These are phyloP conservation scores for Phallus indusiatus DNA, from an alignment of 768 basidiomycete genomes.

Conservation along the genomic window DNA sequence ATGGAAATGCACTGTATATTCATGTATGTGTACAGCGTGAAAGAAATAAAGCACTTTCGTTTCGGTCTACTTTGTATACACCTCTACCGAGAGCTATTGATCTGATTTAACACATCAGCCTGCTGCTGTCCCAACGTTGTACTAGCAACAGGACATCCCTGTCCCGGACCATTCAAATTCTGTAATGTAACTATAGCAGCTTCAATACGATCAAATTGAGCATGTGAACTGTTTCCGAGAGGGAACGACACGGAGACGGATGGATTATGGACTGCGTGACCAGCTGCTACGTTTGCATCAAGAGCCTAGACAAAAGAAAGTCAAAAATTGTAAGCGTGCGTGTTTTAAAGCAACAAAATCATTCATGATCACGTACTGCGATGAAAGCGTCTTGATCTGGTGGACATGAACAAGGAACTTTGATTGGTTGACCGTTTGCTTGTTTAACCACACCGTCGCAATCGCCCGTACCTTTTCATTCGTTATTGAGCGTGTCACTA, in stretches of 20 bases:
- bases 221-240: constrained; percentile 40
- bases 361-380: neutral
- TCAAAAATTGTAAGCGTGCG: neutral
- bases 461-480: constrained; percentile 24
- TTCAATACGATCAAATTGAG: constrained; percentile 47
- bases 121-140: constrained; percentile 45
- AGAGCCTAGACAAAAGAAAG: constrained; percentile 15
- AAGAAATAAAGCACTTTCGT: too few species aligned
- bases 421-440: constrained; percentile 21
- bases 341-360: too few species aligned
- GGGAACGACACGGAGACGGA: constrained; percentile 52
- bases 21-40: too few species aligned
- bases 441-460: constrained; percentile 26
- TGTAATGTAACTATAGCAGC: constrained; percentile 59
- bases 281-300: constrained; percentile 48
- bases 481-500: neutral
- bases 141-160: constrained; percentile 57
- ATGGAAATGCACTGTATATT: too few species aligned
- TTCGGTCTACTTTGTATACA: too few species aligned
- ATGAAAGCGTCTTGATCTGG: constrained; percentile 11
- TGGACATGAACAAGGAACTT: constrained; percentile 29
- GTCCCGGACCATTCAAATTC: constrained; percentile 58
- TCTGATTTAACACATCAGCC: constrained; percentile 8
- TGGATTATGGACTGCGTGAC: constrained; percentile 59
- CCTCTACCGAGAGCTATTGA: neutral